Conservation (phyloP, 2,329 filamentous ascomycete species). For the Hypoxylon sp. region DNA sequence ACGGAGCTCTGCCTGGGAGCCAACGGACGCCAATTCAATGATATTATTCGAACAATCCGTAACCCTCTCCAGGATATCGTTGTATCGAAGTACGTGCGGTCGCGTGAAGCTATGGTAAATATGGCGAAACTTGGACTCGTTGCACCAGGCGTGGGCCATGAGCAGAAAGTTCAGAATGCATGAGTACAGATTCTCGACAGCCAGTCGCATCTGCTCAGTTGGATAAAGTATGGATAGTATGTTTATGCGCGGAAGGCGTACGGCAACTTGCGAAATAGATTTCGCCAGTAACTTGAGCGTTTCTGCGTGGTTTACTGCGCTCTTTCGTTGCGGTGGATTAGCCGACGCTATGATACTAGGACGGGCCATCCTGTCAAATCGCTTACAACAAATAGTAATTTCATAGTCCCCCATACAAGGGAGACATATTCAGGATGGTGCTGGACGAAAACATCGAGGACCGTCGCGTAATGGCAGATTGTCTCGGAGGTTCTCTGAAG, state of each 20-base stretch:
- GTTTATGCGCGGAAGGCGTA: background rate
- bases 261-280: background rate
- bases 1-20: background rate
- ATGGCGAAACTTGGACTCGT: background rate
- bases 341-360: background rate
- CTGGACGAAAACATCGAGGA: background rate
- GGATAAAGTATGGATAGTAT: conserved; percentile 1
- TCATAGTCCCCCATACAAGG: background rate
- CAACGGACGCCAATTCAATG: background rate
- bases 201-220: background rate
- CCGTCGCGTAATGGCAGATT: background rate
- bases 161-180: conserved; percentile 2
- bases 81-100: background rate
- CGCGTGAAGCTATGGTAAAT: conserved; percentile 2
- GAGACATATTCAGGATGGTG: conserved; percentile 1
- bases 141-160: background rate
- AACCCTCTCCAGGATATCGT: background rate
- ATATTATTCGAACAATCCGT: background rate
- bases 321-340: background rate
- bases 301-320: background rate
- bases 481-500: background rate
- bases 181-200: background rate
- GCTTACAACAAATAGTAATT: background rate
- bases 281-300: background rate
- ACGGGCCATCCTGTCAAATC: background rate